Base-by-base conservation (phyloP, 129 eudicot genomes). In the Dittrichia graveolens region DNA sequence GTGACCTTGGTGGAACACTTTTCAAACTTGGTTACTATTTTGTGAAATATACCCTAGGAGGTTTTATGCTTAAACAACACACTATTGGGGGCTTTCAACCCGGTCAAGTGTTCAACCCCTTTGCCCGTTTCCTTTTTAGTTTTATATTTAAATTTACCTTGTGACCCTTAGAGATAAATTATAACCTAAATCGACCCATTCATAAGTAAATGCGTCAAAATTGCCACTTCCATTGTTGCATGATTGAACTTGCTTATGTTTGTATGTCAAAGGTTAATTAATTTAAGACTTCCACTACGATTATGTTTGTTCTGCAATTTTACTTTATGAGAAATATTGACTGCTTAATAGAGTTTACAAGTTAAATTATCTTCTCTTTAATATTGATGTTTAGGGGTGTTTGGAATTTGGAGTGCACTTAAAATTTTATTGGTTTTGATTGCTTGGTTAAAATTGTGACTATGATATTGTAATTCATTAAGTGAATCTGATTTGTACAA, bases 181-280 rank as follows among this genome's bases (percentile, higher is more conserved):
- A 16, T 16, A 54, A 54, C 60, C 60, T 5, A 19, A 18, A 54
- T 18, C 3, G 6, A 54, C 10, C 5, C 37, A 18, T 16, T 54
- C 37, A 54, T 54, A 54, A 15, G 19, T 52, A 5, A 5, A 0
- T 7, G 8, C 12, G 12, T 16, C 37, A 16, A 18, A 16, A 3
- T 48, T 48, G 54, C 54, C 18, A 11, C 54, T 6, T 48, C 16
- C 10, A 12, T 5, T 14, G 5, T 48, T 48, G n/a, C 54, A 53
- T 49, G 73, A 53, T 39, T 49, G n/a, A 31, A 68, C 37, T 37
- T 13, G 14, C 43, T 67, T 67, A 45, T 46, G 38, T 24, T 61
- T 2, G 46, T 61, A 14, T 61, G 5, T 24, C 47, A 5, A 3
- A 61, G 16, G 40, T 42, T 47, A 24, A 46, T 47, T 48, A 47